phyloP scores from a whole-genome alignment of 2,329 filamentous ascomycete species.

The Scedosporium minutisporum region DNA sequence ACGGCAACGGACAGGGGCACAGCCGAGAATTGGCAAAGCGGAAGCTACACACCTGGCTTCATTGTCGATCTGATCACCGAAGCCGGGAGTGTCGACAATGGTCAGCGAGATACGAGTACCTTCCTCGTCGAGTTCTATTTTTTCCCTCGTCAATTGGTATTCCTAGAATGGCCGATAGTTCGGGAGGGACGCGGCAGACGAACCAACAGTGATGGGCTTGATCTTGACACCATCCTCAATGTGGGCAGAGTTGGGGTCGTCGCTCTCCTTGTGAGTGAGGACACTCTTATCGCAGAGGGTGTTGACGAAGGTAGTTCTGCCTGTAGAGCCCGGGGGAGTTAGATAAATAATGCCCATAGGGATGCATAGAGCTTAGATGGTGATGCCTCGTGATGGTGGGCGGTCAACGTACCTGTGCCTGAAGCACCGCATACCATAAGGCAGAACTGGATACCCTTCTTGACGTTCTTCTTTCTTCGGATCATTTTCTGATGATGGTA shows the following conservation, averaged over 20 bases:
- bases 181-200: constrained; percentile 4
- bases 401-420: constrained; percentile 69
- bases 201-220: constrained; percentile 96
- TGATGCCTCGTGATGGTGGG: constrained; percentile 8
- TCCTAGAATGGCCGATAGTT: background rate
- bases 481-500: constrained; percentile 66
- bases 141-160: constrained; percentile 32
- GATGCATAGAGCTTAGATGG: background rate
- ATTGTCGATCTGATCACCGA: constrained; percentile 98
- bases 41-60: constrained; percentile 67
- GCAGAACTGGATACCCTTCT: constrained; percentile 99
- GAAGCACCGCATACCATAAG: constrained; percentile 99
- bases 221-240: constrained; percentile 96
- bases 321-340: constrained; percentile 32
- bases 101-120: constrained; percentile 96
- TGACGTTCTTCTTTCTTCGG: constrained; percentile 99
- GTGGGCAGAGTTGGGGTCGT: constrained; percentile 81
- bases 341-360: background rate
- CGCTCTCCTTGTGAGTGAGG: constrained; percentile 80
- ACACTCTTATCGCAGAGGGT: constrained; percentile 95
- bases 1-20: background rate
- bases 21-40: background rate
- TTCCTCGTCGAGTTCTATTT: constrained; percentile 94
- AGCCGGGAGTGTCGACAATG: constrained; percentile 96
- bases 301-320: constrained; percentile 98